Evolutionary conservation across 1,284 basidiomycete species (phyloP).

Genomic region (Agroathelia rolfsii): DNA sequence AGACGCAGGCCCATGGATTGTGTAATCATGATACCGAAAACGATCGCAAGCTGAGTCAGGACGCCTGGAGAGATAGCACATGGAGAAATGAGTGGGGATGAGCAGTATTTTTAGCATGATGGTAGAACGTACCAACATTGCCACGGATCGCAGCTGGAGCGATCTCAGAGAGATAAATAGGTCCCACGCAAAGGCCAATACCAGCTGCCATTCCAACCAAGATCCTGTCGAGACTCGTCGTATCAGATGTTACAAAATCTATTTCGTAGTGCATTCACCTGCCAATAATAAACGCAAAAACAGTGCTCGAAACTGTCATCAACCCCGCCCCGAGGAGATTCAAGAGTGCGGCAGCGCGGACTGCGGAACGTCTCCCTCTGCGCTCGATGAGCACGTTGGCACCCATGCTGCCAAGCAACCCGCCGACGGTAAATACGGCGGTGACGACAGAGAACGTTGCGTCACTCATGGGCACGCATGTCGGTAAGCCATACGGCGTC

Average conservation of each 20-base stretch:
- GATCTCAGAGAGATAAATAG: slow-evolving; percentile 78
- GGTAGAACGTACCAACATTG: slow-evolving; percentile 46
- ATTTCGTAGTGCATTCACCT: slow-evolving; percentile 39
- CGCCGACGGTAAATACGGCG: slow-evolving; percentile 81
- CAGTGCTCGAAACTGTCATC: slow-evolving; percentile 56
- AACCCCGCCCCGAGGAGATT: slow-evolving; percentile 51
- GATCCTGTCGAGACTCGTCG: slow-evolving; percentile 35
- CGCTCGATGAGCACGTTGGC: slow-evolving; percentile 65
- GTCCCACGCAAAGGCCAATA: slow-evolving; percentile 77
- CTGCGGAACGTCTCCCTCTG: slow-evolving; percentile 59
- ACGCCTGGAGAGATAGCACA: slow-evolving; percentile 42
- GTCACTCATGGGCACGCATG: slow-evolving; percentile 73
- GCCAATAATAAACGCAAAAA: slow-evolving; percentile 52
- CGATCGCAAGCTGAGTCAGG: slow-evolving; percentile 81
- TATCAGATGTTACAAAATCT: not conserved
- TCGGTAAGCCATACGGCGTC: slow-evolving; percentile 30
- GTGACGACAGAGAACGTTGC: slow-evolving; percentile 74
- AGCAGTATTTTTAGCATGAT: not conserved
- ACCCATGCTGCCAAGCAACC: slow-evolving; percentile 65
- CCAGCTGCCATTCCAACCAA: slow-evolving; percentile 76
- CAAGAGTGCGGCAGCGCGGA: slow-evolving; percentile 46
- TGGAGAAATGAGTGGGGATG: slow-evolving; percentile 10
- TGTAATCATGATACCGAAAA: slow-evolving; percentile 74
- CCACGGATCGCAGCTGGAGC: slow-evolving; percentile 66
- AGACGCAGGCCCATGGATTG: slow-evolving; percentile 59